Evolutionary conservation across 1,284 basidiomycete genomes (phyloP).

Genomic region (Grifola frondosa): DNA sequence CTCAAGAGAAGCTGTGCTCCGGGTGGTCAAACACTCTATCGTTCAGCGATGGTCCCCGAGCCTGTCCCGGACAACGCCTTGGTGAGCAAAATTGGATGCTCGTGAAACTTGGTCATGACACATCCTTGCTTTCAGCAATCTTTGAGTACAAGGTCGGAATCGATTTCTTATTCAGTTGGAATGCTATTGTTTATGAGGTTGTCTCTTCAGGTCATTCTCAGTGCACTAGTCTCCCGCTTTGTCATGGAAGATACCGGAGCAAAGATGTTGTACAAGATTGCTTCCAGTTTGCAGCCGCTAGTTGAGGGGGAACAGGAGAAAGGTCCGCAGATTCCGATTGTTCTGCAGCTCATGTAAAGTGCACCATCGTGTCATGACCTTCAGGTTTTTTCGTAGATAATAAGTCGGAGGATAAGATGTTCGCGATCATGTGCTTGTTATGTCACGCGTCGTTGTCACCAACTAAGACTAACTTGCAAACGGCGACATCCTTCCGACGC

Average conservation of each 20-base stretch:
- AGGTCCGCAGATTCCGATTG: background rate
- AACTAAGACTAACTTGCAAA: no score
- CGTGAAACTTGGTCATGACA: background rate
- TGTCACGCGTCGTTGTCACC: no score
- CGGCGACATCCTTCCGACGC: no score
- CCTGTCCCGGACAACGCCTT: slow-evolving; percentile 14
- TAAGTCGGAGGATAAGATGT: no score
- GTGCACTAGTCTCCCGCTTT: slow-evolving; percentile 9
- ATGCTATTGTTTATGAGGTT: background rate
- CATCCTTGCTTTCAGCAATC: background rate
- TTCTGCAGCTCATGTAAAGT: no score
- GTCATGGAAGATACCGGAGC: slow-evolving; percentile 7
- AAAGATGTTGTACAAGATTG: slow-evolving; percentile 10
- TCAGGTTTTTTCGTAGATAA: no score
- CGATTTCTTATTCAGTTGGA: background rate
- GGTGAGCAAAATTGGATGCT: slow-evolving; percentile 8
- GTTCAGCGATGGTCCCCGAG: slow-evolving; percentile 20
- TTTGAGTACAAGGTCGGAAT: slow-evolving; percentile 10
- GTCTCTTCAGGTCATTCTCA: slow-evolving; percentile 3
- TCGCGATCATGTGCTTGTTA: no score
- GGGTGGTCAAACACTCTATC: slow-evolving; percentile 15
- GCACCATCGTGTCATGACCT: no score
- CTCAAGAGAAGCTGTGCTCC: slow-evolving; percentile 4
- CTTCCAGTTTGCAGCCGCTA: slow-evolving; percentile 17
- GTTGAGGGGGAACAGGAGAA: slow-evolving; percentile 3